Percentiles rank a stretch among this genome's conserved stretches.
Evolutionary conservation across 163 green algal genomes (phyloP).

Genomic region (Scenedesmus sp.): DNA sequence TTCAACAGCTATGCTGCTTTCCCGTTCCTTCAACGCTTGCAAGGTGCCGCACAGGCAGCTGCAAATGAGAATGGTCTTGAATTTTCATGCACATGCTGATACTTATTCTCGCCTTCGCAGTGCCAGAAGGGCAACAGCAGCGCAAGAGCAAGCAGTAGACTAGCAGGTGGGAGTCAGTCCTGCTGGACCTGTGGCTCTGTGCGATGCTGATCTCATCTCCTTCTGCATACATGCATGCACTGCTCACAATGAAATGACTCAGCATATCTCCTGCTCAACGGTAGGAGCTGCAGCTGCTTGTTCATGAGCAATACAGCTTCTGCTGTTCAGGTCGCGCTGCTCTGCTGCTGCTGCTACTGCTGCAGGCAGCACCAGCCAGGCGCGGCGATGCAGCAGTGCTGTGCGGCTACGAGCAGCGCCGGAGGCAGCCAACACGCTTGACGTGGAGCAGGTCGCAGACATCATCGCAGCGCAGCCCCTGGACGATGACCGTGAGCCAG

Average conservation of each 20-base stretch:
- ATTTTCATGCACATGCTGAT: neutral
- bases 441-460: slow-evolving; percentile 50
- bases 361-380: neutral
- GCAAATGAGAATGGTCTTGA: neutral
- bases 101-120: neutral
- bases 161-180: neutral
- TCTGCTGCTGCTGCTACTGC: neutral
- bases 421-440: neutral
- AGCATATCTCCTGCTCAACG: neutral
- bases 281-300: neutral
- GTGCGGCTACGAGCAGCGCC: neutral
- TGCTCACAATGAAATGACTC: neutral
- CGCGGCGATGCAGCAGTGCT: neutral
- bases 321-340: neutral
- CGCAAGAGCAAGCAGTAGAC: neutral
- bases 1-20: slow-evolving; percentile 1
- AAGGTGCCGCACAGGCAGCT: neutral
- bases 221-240: neutral
- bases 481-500: slow-evolving; percentile 50
- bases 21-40: slow-evolving; percentile 1
- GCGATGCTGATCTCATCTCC: neutral
- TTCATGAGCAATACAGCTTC: neutral
- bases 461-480: slow-evolving; percentile 54
- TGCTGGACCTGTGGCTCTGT: neutral
- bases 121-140: neutral